A percentile compares a stretch with the other conserved stretches of the same genome.
Evolutionary conservation across 164 flowering plant genomes (phyloP).

Genomic region (Aristolochia contorta): DNA sequence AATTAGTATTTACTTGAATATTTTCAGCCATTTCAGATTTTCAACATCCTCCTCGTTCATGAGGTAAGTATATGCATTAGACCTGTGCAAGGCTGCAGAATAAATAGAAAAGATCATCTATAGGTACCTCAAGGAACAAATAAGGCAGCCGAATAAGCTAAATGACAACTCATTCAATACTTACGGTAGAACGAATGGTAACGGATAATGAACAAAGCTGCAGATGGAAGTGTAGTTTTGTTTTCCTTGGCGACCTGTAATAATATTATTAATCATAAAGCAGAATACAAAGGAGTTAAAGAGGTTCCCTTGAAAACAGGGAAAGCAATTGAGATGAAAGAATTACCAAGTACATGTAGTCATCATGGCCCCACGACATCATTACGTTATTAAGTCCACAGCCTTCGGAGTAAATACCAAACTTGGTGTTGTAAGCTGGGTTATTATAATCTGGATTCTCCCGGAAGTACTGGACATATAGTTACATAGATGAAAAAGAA

Average conservation of each 20-base stretch:
- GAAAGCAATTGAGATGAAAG: neutral
- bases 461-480: constrained; percentile 32
- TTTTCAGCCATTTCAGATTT: constrained; percentile 30
- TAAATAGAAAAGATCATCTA: neutral
- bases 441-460: constrained; percentile 49
- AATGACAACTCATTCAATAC: neutral
- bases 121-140: neutral
- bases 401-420: constrained; percentile 44
- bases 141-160: neutral
- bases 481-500: neutral
- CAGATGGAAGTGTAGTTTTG: constrained; percentile 55
- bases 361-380: constrained; percentile 83
- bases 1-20: constrained; percentile 36
- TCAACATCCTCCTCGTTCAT: constrained; percentile 34
- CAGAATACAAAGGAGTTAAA: neutral
- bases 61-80: constrained; percentile 26
- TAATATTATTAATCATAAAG: neutral
- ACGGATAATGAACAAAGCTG: constrained; percentile 63
- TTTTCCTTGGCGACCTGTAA: constrained; percentile 62
- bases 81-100: constrained; percentile 26
- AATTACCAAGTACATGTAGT: constrained; percentile 73
- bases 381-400: constrained; percentile 60
- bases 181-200: constrained; percentile 72
- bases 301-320: neutral
- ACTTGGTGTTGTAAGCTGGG: constrained; percentile 43